Percentiles rank a stretch among this genome's conserved stretches.
phyloP scores from a whole-genome alignment of 83 land plant genomes.

The Thuja plicata region DNA sequence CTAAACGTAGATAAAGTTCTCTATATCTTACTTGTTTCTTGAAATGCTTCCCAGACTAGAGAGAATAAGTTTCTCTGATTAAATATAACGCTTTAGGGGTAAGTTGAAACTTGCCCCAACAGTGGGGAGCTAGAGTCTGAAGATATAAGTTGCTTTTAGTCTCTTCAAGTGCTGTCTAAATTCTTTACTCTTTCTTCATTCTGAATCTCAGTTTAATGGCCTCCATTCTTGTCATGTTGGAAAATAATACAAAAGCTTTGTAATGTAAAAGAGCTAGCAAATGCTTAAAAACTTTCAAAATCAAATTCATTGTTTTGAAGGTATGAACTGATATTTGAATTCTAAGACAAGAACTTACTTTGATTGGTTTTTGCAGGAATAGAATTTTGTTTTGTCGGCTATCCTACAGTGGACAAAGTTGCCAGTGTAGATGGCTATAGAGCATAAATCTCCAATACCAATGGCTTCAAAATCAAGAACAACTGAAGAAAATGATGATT shows the following conservation, averaged over 20 bases:
- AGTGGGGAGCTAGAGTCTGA: neutral
- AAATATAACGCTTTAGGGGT: neutral
- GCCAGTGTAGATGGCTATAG: constrained; percentile 22
- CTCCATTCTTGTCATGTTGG: neutral
- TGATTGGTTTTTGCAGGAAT: neutral
- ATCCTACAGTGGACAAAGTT: neutral
- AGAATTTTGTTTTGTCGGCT: neutral
- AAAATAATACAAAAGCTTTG: neutral
- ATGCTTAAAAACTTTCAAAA: neutral
- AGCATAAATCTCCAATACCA: constrained; percentile 25
- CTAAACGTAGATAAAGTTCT: neutral
- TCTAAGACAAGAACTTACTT: neutral
- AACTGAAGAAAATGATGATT: constrained; percentile 25
- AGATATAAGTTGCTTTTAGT: neutral
- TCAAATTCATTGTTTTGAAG: neutral
- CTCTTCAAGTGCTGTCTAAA: neutral
- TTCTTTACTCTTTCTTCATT: neutral
- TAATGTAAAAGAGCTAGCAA: neutral
- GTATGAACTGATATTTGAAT: neutral
- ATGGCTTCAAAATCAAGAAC: constrained; percentile 22
- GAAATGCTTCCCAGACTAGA: neutral
- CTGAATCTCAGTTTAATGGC: neutral
- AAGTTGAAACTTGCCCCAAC: neutral
- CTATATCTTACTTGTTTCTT: neutral
- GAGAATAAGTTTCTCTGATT: neutral